phyloP scores from a whole-genome alignment of 2,329 filamentous ascomycete species.

The Curvularia sp. region DNA sequence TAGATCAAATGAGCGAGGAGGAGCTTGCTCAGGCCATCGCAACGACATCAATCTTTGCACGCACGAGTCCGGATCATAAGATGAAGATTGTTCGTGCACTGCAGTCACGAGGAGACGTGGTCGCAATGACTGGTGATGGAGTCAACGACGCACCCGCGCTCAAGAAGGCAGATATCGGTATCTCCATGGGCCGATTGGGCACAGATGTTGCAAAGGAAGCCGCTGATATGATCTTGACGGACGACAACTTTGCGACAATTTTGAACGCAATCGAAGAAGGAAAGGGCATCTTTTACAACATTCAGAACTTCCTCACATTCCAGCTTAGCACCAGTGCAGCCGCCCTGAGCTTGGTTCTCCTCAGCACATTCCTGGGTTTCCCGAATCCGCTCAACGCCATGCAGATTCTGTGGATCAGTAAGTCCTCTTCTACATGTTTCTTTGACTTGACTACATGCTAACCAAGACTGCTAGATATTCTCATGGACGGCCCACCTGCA shows the following conservation, averaged over 20 bases:
- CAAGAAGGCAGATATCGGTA: constrained; percentile 97
- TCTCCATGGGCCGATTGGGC: constrained; percentile 92
- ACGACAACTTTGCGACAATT: constrained; percentile 91
- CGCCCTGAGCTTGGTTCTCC: constrained; percentile 84
- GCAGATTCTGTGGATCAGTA: constrained; percentile 99
- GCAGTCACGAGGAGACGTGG: constrained; percentile 91
- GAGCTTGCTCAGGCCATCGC: constrained; percentile 85
- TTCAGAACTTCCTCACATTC: constrained; percentile 98
- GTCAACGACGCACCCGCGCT: constrained; percentile 97
- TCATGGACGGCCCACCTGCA: constrained; percentile 98
- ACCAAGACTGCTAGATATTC: constrained; percentile 73
- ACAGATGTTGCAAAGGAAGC: constrained; percentile 98
- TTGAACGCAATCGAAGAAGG: constrained; percentile 96
- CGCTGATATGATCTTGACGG: constrained; percentile 90
- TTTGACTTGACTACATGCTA: constrained; percentile 19
- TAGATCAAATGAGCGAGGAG: constrained; percentile 88
- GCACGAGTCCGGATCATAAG: constrained; percentile 97
- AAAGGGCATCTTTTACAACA: constrained; percentile 99
- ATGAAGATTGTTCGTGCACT: constrained; percentile 94
- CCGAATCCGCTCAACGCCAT: constrained; percentile 97
- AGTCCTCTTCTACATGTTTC: constrained; percentile 50
- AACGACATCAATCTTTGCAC: constrained; percentile 91
- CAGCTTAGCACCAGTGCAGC: constrained; percentile 97
- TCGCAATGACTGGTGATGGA: constrained; percentile 98
- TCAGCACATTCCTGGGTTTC: constrained; percentile 92